Evolutionary conservation across 2,329 filamentous ascomycete genomes (phyloP).

Genomic region (Beauveria varroae): DNA sequence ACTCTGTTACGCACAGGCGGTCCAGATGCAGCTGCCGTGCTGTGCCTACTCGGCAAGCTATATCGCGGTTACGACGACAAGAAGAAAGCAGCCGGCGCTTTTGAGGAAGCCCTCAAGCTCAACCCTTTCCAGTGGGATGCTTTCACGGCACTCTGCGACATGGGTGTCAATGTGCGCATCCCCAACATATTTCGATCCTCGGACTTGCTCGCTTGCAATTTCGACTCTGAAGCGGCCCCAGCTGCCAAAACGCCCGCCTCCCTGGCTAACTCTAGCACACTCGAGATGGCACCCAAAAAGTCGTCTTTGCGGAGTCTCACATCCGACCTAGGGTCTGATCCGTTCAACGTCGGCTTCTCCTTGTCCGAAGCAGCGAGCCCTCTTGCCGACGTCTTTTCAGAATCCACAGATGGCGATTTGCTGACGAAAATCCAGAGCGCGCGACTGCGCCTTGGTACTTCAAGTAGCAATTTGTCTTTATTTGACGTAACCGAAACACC

Average conservation of each 20-base stretch:
- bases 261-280: constrained; percentile 20
- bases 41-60: constrained; percentile 78
- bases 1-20: constrained; percentile 65
- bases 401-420: constrained; percentile 45
- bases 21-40: constrained; percentile 69
- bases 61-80: constrained; percentile 76
- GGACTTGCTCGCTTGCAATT: constrained; percentile 40
- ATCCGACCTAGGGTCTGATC: constrained; percentile 36
- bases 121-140: constrained; percentile 99
- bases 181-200: constrained; percentile 80
- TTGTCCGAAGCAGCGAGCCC: constrained; percentile 34
- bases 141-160: constrained; percentile 81
- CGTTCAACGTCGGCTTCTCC: constrained; percentile 42
- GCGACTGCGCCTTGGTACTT: constrained; percentile 36
- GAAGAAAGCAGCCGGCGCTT: constrained; percentile 76
- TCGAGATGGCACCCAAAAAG: constrained; percentile 36
- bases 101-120: constrained; percentile 77
- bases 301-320: constrained; percentile 29
- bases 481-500: constrained; percentile 59
- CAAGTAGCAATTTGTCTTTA: constrained; percentile 29
- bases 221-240: constrained; percentile 30
- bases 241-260: constrained; percentile 30
- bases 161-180: constrained; percentile 72
- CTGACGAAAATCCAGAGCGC: constrained; percentile 48
- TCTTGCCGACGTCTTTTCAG: constrained; percentile 32